A percentile compares a stretch with the other conserved stretches of the same genome.
Conservation (phyloP, 2,329 filamentous ascomycete species). For the Penicillium psychrosexuale region DNA sequence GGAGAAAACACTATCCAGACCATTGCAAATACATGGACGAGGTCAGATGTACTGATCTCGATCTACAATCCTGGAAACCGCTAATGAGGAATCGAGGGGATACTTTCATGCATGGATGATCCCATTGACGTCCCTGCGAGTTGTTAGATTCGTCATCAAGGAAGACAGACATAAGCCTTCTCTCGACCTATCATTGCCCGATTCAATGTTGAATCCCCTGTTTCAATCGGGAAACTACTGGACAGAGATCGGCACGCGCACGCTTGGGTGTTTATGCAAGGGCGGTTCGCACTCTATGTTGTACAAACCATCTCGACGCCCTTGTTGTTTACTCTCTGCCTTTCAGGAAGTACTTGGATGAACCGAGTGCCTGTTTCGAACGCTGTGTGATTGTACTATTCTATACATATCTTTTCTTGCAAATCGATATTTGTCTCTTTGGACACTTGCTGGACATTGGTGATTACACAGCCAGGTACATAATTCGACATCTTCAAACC, state of each 20-base stretch:
- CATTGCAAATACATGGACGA: not conserved
- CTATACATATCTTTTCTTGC: slow-evolving; percentile 6
- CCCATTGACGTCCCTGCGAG: not conserved
- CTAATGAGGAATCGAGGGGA: not conserved
- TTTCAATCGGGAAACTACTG: not conserved
- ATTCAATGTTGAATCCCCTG: slow-evolving; percentile 5
- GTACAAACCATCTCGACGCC: slow-evolving; percentile 2
- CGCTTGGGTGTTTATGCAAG: slow-evolving; percentile 17
- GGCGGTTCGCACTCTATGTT: slow-evolving; percentile 4
- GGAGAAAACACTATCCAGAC: not conserved
- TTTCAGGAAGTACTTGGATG: slow-evolving; percentile 4
- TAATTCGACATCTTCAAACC: slow-evolving; percentile 9
- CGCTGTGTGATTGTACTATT: slow-evolving; percentile 13
- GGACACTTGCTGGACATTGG: slow-evolving; percentile 7
- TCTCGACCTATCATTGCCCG: slow-evolving; percentile 5
- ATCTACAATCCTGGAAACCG: slow-evolving; percentile 3
- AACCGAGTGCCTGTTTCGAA: not conserved
- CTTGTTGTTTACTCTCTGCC: not conserved
- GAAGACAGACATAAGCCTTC: slow-evolving; percentile 8
- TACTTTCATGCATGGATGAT: slow-evolving; percentile 1
- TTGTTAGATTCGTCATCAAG: slow-evolving; percentile 11
- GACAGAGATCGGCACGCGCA: slow-evolving; percentile 15
- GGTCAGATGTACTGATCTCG: not conserved
- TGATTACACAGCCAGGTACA: slow-evolving; percentile 15
- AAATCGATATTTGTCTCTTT: slow-evolving; percentile 6